Conservation (phyloP, 192 early-diverging fungal species). For the Powellomyces hirtus region DNA sequence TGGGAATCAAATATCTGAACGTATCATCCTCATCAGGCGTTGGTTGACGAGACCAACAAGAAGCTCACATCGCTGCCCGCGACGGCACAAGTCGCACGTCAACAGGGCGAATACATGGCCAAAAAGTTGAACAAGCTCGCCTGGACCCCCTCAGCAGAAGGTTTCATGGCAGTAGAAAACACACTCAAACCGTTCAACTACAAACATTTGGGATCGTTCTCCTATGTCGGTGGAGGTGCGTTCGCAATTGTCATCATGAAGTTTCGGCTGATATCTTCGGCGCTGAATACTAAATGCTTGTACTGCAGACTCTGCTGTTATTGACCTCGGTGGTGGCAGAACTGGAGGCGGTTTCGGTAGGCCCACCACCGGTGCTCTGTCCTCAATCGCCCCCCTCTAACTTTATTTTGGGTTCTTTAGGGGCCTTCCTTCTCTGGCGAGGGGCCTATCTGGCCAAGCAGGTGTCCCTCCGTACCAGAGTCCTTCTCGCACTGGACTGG, state of each 20-base stretch:
- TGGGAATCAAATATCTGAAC: no score
- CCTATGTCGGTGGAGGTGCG: constrained; percentile 37
- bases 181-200: constrained; percentile 30
- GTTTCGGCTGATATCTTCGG: no score
- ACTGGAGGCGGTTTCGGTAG: constrained; percentile 22
- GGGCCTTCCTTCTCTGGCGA: constrained; percentile 35
- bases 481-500: constrained; percentile 42
- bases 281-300: no score
- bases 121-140: constrained; percentile 29
- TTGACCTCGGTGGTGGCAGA: constrained; percentile 27
- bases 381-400: not conserved
- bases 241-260: no score
- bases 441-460: constrained; percentile 42
- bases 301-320: constrained; percentile 35
- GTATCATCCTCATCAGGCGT: no score
- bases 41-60: constrained; percentile 30
- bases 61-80: constrained; percentile 42
- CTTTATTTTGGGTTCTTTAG: not conserved
- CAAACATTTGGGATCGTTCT: constrained; percentile 40
- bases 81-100: constrained; percentile 44
- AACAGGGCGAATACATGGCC: constrained; percentile 39
- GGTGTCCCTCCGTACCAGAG: constrained; percentile 40
- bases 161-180: not conserved
- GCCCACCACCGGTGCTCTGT: no score
- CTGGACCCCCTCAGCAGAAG: not conserved